Evolutionary conservation across 1,139 yeast species (phyloP), one percentile per base, ranked within the genome.

Genomic region (Debaryomyces sp.): DNA sequence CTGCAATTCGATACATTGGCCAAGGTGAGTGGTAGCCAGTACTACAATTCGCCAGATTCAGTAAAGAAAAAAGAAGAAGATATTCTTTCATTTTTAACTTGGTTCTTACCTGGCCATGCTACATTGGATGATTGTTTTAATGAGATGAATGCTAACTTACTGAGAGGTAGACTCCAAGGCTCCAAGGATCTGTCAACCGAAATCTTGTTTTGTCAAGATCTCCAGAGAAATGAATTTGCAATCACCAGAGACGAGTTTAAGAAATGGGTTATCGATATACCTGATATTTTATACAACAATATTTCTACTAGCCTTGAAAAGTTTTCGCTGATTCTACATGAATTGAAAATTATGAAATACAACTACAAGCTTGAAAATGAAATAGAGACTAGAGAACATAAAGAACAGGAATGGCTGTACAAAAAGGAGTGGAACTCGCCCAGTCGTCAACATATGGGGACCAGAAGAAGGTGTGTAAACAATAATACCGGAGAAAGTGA

Each of bases 261-360:
- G n/a, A 41, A 44, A 21, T 52, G 54, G 55, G 45, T 48, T 3
- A 34, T 32, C 8, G 47, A 46, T n/a, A 50, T 51, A 21, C 55
- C 55, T 8, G 50, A 48, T 34, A 17, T 35, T 5, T 42, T 51
- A 45, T 51, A 52, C 30, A 33, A 43, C 12, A 50, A 45, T 41
- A 41, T 52, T 8, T 34, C 44, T 9, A 36, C 42, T n/a, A 46
- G 46, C 8, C 35, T 46, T 6, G 39, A 29, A 12, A 43, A 42
- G 24, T 47, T 52, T 18, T 29, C 49, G 4, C n/a, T 23, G 12
- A 36, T 39, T 12, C 29, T 52, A 27, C 43, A 44, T 15, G 53
- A 52, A 26, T 33, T 52, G 17, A 44, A 43, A n/a, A 35, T 33
- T n/a, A 50, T 52, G 49, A 52, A 47, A 36, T 13, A 38, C 27